Evolutionary conservation across 805 yeast genomes (phyloP), one percentile per base, ranked within the genome.

Genomic region (Wilhelminamyces savonicus): DNA sequence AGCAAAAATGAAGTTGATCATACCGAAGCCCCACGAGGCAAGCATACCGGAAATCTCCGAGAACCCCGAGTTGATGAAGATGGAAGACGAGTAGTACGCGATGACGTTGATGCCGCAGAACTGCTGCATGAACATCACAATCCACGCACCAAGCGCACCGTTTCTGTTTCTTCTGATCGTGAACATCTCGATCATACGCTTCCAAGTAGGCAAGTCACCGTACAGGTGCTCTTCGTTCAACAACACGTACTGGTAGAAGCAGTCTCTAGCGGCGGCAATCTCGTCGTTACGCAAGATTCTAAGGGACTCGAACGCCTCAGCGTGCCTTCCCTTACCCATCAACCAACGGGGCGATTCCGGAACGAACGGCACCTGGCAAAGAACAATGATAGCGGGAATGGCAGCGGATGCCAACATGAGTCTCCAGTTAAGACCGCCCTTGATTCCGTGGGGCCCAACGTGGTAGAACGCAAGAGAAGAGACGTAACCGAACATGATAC

Each of bases 51-150:
- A 66, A 37, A 71, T 64, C 37, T 71, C 74, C 23, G 71, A 55
- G 55, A 80, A 78, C 24, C 81, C 82, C 14, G 87, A 75, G 19
- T 17, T 17, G 19, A 17, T 8, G 58, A 85, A 85, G 34, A 85
- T 84, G 7, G 82, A 67, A 0, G 92, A 78, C 1, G 90, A 81
- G 56, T 82, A 85, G 58, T 83, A 82, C 13, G 94, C 90, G 56
- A 85, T 83, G 30, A 84, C 90, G 48, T 85, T 85, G 53, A 85
- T 75, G 44, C 95, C 95, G 59, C 94, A 85, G 61, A 84, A 82
- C 54, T 85, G 94, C 62, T 85, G 95, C 85, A 81, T 80, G 50
- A 84, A 82, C 76, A 86, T 85, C 36, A 78, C 85, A 40, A 84
- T 69, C 72, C 81, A 80, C 3, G 94, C 76, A 32, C 84, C 94